Evolutionary conservation across 192 early-diverging fungal species (phyloP), one percentile per base, ranked within the genome.

Genomic region (Piromyces sp.): DNA sequence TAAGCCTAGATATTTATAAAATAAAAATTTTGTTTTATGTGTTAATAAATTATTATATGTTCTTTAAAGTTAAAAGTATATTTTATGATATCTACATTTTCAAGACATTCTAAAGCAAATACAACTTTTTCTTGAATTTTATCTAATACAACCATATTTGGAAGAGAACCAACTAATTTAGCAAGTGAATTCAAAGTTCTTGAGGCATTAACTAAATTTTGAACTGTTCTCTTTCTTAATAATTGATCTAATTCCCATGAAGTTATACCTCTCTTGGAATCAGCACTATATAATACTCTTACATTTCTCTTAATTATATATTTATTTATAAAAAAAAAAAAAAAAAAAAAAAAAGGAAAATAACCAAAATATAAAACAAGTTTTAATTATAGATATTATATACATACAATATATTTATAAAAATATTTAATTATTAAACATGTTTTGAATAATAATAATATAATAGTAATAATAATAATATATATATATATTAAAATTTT

Each of bases 131-230:
- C 85, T 68, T 93, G 89, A 42, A 99, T 99, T 79, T 91, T 90
- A 85, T 97, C 95, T 81, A 93, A 85, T 6, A 99, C 95, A 1
- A 96, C 95, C 95, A 99, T 97, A 83, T 94, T 96, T 81, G 93
- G 92, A 81, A 96, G 88, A 15, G 92, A 90, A 11, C 88, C 85
- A 3, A 96, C 92, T 33, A 99, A 87, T 78, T 87, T 92, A 0
- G 91, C 87, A 19, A 99, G 87, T 4, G 96, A 97, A 30, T 91
- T 87, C 6, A 99, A 88, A 0, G 96, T 97, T 22, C 86, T 84
- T 78, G 93, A 88, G 0, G 96, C 91, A 79, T 93, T 91, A 0
- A 88, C 89, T 31, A 95, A 82, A 81, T 95, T 96, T 81, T 93
- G 89, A 9, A 93, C 85, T 13, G 91, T 92, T 58, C 94, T 91